A percentile compares a stretch with the other conserved stretches of the same genome.
Conservation (phyloP, 805 yeast species). For the Metschnikowia koreensis region DNA sequence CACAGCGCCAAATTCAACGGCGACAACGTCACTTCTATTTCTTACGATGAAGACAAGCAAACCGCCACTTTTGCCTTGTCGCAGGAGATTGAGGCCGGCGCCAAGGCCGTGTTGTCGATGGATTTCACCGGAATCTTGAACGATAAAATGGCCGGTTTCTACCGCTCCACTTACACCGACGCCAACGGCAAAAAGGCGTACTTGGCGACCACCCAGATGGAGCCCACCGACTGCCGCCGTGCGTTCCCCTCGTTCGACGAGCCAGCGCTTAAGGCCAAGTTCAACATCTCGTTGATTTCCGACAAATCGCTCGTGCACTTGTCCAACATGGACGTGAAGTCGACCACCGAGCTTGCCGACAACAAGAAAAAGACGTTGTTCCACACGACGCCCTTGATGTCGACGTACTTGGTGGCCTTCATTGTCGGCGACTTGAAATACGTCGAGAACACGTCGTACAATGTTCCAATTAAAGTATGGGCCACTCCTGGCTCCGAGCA, state of each 20-base stretch:
- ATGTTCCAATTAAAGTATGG: constrained; percentile 76
- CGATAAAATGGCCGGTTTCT: constrained; percentile 81
- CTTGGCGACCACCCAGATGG: constrained; percentile 83
- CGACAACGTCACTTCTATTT: constrained; percentile 21
- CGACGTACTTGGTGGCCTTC: constrained; percentile 83
- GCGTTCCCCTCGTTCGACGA: constrained; percentile 88
- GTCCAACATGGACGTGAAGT: constrained; percentile 67
- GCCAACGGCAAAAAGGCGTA: constrained; percentile 63
- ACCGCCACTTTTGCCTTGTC: constrained; percentile 40
- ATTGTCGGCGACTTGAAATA: constrained; percentile 77
- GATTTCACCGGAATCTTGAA: constrained; percentile 63
- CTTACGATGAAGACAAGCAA: constrained; percentile 37
- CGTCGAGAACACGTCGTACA: constrained; percentile 62
- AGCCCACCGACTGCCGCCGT: constrained; percentile 81
- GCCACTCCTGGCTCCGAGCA: constrained; percentile 75
- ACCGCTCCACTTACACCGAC: constrained; percentile 60
- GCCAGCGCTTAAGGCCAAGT: constrained; percentile 75
- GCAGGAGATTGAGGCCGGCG: constrained; percentile 34
- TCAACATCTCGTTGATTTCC: constrained; percentile 61
- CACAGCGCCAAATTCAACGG: constrained; percentile 44
- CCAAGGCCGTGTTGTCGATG: constrained; percentile 46
- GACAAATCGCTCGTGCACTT: constrained; percentile 55
- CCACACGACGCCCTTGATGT: constrained; percentile 78
- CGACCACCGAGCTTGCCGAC: constrained; percentile 40
- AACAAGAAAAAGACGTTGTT: constrained; percentile 57